Base-by-base conservation (phyloP, 768 basidiomycete species). In the Lactarius pseudohatsudake region DNA sequence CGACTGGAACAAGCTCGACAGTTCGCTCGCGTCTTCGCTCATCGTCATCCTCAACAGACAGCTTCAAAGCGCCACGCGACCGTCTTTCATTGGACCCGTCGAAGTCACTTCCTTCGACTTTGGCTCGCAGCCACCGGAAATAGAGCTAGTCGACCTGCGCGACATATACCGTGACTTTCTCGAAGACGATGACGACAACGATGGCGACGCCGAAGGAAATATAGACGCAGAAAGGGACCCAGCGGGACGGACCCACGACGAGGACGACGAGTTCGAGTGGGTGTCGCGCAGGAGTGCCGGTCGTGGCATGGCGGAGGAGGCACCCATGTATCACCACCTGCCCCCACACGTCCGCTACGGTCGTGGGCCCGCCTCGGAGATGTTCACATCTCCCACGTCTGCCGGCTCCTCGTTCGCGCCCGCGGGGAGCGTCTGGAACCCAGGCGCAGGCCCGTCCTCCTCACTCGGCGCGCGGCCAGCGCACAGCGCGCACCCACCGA, bases 91-190 rank as follows among this genome's bases (percentile, higher is more conserved):
- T 43, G 97, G 97, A 2, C 94, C 96, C 16, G 86, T 98, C 65
- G 84, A 89, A 66, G 87, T 98, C 63, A 89, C 87, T 1, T 87
- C 88, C 4, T 84, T 98, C 62, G 91, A 94, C 65, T 96, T 99
- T 77, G 97, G 97, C 38, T 85, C 88, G 0, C 79, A 80, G 22
- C 75, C 87, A 3, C 97, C 97, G 4, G 90, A 95, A 66, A 84
- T 96, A 28, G 93, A 97, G 75, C 84, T 98, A 61, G 87, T 92
- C 62, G 97, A 97, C 78, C 78, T 98, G 60, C 84, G 94, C 57
- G 94, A 98, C 80, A 93, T 98, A 64, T 93, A 96, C 78, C 88
- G 87, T 61, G 96, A 96, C 75, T 98, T 98, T 74, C 85, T 97
- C 62, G 92, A 95, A 66, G 91, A 90, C 71, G 81, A 84, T 43